These are phyloP conservation scores for Thermothelomyces thermophilus DNA, from an alignment of 2,329 filamentous ascomycete genomes.

Conservation along the genomic window DNA sequence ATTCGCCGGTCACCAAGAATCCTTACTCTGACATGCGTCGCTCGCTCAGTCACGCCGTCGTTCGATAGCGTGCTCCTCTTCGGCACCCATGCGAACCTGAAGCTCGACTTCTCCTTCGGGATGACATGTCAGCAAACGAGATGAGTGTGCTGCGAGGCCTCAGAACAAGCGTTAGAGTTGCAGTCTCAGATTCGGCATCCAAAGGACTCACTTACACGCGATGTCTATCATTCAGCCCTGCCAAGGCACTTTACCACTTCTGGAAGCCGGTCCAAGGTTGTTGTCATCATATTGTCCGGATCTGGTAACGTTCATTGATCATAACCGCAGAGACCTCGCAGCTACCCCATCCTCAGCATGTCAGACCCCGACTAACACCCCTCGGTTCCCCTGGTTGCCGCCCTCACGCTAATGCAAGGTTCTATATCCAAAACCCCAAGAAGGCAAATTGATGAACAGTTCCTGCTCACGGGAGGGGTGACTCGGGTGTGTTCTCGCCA, in stretches of 20 bases:
- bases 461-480: no score
- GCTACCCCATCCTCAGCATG: no score
- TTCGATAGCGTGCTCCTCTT: not conserved
- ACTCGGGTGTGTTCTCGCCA: no score
- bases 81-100: not conserved
- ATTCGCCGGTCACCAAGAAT: not conserved
- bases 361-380: no score
- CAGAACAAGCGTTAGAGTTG: not conserved
- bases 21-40: not conserved
- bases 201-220: not conserved
- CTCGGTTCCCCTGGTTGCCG: no score
- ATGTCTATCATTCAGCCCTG: not conserved
- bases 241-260: not conserved
- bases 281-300: no score
- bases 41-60: not conserved
- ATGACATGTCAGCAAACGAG: constrained; percentile 1
- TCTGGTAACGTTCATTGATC: no score
- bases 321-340: no score
- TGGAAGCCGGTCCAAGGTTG: no score
- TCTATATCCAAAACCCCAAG: no score
- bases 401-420: no score
- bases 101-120: not conserved
- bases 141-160: not conserved
- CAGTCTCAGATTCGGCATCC: not conserved
- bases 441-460: no score